phyloP scores from a whole-genome alignment of 2,329 filamentous ascomycete species.

The Claviceps fusiformis region DNA sequence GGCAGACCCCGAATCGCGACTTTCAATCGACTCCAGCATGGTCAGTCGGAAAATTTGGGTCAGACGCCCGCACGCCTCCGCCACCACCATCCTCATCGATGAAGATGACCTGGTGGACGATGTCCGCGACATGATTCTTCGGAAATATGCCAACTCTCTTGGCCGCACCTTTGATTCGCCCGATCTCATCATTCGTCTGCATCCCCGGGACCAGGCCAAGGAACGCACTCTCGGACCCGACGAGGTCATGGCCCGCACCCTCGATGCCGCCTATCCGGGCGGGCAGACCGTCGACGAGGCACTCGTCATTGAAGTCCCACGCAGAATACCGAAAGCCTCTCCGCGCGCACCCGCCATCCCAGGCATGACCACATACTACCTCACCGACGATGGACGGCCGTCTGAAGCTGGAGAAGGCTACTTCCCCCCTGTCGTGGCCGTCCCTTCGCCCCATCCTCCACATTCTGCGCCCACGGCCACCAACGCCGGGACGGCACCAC shows the following conservation, averaged over 20 bases:
- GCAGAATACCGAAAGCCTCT: constrained; percentile 67
- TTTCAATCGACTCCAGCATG: constrained; percentile 35
- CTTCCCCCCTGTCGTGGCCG: constrained; percentile 54
- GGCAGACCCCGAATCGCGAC: constrained; percentile 10
- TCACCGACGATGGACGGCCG: constrained; percentile 50
- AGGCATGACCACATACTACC: constrained; percentile 36
- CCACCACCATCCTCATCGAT: constrained; percentile 72
- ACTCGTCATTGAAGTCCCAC: constrained; percentile 76
- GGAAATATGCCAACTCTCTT: constrained; percentile 87
- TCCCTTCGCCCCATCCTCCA: constrained; percentile 27
- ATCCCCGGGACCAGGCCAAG: constrained; percentile 49
- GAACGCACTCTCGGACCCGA: constrained; percentile 73
- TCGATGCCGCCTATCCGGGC: constrained; percentile 74
- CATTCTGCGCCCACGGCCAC: constrained; percentile 24
- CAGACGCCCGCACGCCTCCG: constrained; percentile 69
- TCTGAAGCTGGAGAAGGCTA: constrained; percentile 65
- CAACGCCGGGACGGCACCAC: constrained; percentile 19
- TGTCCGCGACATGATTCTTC: constrained; percentile 79
- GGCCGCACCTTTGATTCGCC: constrained; percentile 82
- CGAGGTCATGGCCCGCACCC: constrained; percentile 62
- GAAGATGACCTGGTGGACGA: constrained; percentile 92
- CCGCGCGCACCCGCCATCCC: constrained; percentile 42
- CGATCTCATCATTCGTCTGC: constrained; percentile 69
- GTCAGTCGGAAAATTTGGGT: constrained; percentile 84
- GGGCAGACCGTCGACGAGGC: constrained; percentile 84